Conservation (phyloP, 2,329 filamentous ascomycete species). For the Trichoderma koningiopsis region DNA sequence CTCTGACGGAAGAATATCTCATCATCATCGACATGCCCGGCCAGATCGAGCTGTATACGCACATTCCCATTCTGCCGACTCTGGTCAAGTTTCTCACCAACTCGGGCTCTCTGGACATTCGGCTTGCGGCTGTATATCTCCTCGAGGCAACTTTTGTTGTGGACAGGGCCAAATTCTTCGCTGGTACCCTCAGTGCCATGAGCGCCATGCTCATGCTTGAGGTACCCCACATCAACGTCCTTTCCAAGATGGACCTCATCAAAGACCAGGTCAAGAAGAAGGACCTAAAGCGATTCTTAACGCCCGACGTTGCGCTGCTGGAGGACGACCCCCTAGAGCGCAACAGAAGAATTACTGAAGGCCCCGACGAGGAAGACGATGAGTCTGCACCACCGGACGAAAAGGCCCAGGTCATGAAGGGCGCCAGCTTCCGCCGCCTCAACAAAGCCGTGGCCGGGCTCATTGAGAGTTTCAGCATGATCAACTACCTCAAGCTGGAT, state of each 20-base stretch:
- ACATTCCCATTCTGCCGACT: conserved; percentile 86
- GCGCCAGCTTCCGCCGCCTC: conserved; percentile 76
- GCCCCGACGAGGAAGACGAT: conserved; percentile 47
- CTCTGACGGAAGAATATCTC: conserved; percentile 89
- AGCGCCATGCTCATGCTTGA: conserved; percentile 99
- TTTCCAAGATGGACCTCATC: conserved; percentile 97
- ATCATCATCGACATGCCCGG: conserved; percentile 99
- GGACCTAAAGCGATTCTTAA: conserved; percentile 86
- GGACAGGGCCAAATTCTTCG: conserved; percentile 96
- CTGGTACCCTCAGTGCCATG: conserved; percentile 94
- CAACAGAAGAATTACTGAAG: conserved; percentile 43
- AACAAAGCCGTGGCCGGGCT: conserved; percentile 87
- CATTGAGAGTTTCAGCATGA: conserved; percentile 98
- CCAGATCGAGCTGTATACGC: conserved; percentile 97
- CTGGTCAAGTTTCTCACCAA: conserved; percentile 81
- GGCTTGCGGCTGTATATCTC: conserved; percentile 89
- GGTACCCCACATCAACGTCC: conserved; percentile 91
- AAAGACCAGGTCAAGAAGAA: conserved; percentile 85
- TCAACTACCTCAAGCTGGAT: conserved; percentile 89
- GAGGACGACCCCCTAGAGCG: conserved; percentile 72
- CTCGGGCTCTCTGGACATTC: conserved; percentile 80
- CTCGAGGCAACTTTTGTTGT: conserved; percentile 95
- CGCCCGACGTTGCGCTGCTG: conserved; percentile 79
- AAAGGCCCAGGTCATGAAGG: conserved; percentile 73
- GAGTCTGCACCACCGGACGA: conserved; percentile 64